These are phyloP conservation scores for Mycena olivaceomarginata DNA, from an alignment of 768 basidiomycete genomes.

Conservation along the genomic window DNA sequence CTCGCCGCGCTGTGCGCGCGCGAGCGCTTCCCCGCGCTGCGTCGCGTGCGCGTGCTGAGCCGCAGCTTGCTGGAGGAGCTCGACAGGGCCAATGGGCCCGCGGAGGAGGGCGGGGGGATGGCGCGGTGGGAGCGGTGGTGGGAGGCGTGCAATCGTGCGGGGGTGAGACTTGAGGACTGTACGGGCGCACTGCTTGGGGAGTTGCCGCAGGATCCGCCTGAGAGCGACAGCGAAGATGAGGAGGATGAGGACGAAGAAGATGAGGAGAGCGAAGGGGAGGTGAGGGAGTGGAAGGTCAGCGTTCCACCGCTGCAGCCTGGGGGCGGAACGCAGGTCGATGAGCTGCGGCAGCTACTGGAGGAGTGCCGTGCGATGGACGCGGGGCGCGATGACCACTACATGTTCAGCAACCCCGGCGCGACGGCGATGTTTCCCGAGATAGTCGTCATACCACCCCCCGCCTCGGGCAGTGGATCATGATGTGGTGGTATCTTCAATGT, in stretches of 20 bases:
- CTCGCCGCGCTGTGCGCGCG: constrained; percentile 69
- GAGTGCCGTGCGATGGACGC: constrained; percentile 74
- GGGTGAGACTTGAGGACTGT: constrained; percentile 84
- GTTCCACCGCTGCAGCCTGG: constrained; percentile 38
- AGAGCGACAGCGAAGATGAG: constrained; percentile 56
- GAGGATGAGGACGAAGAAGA: constrained; percentile 54
- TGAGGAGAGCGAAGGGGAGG: constrained; percentile 50
- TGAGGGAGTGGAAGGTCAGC: constrained; percentile 47
- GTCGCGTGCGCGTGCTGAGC: constrained; percentile 76
- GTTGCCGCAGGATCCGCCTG: constrained; percentile 59
- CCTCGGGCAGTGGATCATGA: background rate
- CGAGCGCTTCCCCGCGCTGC: constrained; percentile 76
- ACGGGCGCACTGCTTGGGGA: constrained; percentile 79
- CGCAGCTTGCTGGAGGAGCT: constrained; percentile 73
- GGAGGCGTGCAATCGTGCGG: constrained; percentile 67
- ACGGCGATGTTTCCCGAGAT: constrained; percentile 51
- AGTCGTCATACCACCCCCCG: background rate
- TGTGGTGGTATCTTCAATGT: no score
- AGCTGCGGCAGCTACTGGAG: constrained; percentile 73
- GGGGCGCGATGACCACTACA: constrained; percentile 59
- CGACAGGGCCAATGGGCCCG: constrained; percentile 72
- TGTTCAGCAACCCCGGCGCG: constrained; percentile 17
- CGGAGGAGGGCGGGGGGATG: constrained; percentile 61
- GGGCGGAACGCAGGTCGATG: constrained; percentile 56
- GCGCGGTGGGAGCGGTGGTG: constrained; percentile 85